These are phyloP conservation scores for Pseudocercospora cruenta DNA, from an alignment of 2,329 filamentous ascomycete species.

Conservation along the genomic window DNA sequence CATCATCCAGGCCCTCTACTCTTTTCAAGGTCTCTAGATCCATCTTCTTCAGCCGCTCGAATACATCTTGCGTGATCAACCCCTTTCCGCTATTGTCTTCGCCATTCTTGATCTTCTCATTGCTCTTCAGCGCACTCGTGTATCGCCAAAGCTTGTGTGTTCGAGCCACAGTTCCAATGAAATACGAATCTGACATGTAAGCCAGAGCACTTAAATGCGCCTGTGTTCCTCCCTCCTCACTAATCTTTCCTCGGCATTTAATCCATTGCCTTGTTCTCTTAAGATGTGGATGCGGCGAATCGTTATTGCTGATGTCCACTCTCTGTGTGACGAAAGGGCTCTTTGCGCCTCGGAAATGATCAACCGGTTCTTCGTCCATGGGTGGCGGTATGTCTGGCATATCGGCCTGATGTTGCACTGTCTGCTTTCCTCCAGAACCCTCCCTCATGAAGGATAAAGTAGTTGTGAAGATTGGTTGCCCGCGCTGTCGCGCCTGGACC, in stretches of 20 bases:
- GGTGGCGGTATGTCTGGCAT: slow-evolving; percentile 54
- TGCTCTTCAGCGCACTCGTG: slow-evolving; percentile 41
- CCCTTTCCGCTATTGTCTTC: slow-evolving; percentile 24
- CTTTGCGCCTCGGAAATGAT: slow-evolving; percentile 38
- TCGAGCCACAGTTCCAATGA: slow-evolving; percentile 84
- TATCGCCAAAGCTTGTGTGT: slow-evolving; percentile 82
- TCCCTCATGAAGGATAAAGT: slow-evolving; percentile 85
- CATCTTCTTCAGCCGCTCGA: slow-evolving; percentile 50
- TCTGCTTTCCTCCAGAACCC: slow-evolving; percentile 59
- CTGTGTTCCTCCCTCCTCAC: slow-evolving; percentile 70
- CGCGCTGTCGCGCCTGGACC: slow-evolving; percentile 90
- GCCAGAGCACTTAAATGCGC: slow-evolving; percentile 86
- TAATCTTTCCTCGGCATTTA: slow-evolving; percentile 73
- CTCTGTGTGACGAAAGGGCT: slow-evolving; percentile 63
- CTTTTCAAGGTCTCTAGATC: slow-evolving; percentile 48
- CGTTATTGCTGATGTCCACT: slow-evolving; percentile 60
- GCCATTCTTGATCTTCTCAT: slow-evolving; percentile 19
- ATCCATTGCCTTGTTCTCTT: slow-evolving; percentile 73
- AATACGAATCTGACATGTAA: slow-evolving; percentile 86
- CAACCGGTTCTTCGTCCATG: slow-evolving; percentile 38
- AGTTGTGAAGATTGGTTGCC: slow-evolving; percentile 90
- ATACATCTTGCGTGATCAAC: slow-evolving; percentile 44
- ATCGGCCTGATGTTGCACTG: slow-evolving; percentile 67
- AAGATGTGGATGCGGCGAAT: slow-evolving; percentile 60
- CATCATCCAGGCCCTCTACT: slow-evolving; percentile 50